These are phyloP conservation scores for Chrysophaeum taylorii DNA, from an alignment of 352 stramenopile species.

Conservation along the genomic window DNA sequence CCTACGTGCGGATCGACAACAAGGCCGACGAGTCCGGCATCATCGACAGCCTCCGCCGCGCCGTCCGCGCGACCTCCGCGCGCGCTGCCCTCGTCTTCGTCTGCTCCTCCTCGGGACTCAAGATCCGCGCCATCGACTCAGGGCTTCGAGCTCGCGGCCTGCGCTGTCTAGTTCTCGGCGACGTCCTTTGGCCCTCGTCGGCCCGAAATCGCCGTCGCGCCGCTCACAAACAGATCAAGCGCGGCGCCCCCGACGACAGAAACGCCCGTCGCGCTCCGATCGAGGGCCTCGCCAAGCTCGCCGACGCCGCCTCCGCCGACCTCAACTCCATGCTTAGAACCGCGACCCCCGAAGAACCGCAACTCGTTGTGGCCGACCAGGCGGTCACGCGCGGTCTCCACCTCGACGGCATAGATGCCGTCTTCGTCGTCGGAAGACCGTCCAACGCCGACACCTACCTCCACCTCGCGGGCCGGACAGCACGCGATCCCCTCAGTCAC, in stretches of 20 bases:
- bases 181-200: background rate
- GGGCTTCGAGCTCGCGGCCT: background rate
- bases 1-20: too few species aligned
- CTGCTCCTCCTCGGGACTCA: background rate
- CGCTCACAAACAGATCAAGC: too few species aligned
- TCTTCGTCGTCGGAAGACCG: constrained; percentile 33
- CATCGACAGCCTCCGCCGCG: background rate
- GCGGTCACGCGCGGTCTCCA: constrained; percentile 32
- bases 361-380: background rate
- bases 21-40: background rate
- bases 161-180: background rate
- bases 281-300: too few species aligned
- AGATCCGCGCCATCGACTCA: background rate
- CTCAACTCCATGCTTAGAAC: background rate
- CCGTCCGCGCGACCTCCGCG: background rate
- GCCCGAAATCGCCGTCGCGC: background rate
- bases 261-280: too few species aligned
- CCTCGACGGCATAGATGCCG: constrained; percentile 38
- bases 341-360: background rate
- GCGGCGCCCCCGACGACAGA: too few species aligned
- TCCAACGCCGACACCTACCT: constrained; percentile 18
- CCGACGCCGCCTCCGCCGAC: background rate
- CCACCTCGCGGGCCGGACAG: background rate
- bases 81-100: background rate
- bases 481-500: background rate